Evolutionary conservation across 805 yeast species (phyloP), one percentile per base, ranked within the genome.

Genomic region (Candida glaebosa): DNA sequence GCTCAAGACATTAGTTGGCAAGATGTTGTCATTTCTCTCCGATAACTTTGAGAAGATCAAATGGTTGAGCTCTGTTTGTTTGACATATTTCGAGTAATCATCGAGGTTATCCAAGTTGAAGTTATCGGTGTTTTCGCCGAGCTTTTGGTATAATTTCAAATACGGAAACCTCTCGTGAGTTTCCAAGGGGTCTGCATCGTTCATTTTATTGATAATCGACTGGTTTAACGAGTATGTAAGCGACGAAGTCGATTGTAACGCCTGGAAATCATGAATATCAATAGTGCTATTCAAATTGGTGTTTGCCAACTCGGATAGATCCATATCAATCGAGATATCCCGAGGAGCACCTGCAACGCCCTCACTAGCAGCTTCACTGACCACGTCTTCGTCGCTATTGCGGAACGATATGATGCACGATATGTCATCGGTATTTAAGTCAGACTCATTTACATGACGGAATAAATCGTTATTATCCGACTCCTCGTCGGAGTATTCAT

Each of bases 61-160:
- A 37, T 69, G 67, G 43, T 67, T 61, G 22, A 68, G 41, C 37
- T 62, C 64, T 18, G 67, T 58, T 49, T 61, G 60, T 40, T 58
- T 59, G 9, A 65, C 55, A 42, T 60, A 69, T 32, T 49, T 55
- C 32, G 46, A 48, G 47, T 57, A 69, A 43, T 69, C 75, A 45
- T 64, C 67, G 15, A 68, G 47, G 4, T 51, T 40, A 1, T 67
- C 55, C 14, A 67, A 48, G 5, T 52, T 54, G 41, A 67, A 65
- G 3, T 63, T 50, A n/a, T 36, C 33, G 16, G 42, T 33, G 5
- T 34, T 37, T 20, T 48, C 50, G 18, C 48, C 34, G 14, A 56
- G 38, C 19, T 38, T 47, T 34, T 55, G 56, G 41, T 65, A 65
- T 8, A 51, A 38, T 10, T 51, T 40, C n/a, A 65, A 48, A 35